Percentiles rank a stretch among this genome's conserved stretches.
These are phyloP conservation scores for Eucalyptus sideroxylon DNA, from an alignment of 345 rosid species.

Conservation along the genomic window DNA sequence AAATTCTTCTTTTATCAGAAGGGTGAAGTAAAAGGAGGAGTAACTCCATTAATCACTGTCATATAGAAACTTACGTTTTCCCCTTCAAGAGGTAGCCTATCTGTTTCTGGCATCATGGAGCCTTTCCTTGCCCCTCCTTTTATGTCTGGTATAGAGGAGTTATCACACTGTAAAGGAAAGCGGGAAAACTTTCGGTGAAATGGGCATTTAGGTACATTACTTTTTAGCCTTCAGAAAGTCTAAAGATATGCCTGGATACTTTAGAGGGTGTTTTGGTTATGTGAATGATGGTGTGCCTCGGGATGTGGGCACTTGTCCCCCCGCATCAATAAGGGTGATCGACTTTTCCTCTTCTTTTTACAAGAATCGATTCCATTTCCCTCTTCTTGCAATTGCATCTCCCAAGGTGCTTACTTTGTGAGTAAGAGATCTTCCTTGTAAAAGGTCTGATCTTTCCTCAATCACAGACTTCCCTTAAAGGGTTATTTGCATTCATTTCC, in stretches of 20 bases:
- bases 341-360: neutral
- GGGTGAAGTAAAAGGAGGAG: neutral
- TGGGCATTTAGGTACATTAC: neutral
- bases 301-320: neutral
- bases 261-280: neutral
- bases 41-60: neutral
- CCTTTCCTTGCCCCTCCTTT: neutral
- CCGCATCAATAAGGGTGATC: neutral
- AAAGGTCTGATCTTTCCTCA: neutral
- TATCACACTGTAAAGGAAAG: neutral
- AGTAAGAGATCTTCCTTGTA: neutral
- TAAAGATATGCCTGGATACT: neutral
- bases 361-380: slow-evolving; percentile 8
- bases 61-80: neutral
- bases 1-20: neutral
- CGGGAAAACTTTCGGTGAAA: neutral
- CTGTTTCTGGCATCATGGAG: neutral
- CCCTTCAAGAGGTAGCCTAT: neutral
- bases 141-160: neutral
- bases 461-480: neutral
- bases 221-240: neutral
- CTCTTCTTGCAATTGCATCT: neutral
- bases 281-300: neutral
- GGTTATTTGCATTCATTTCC: neutral
- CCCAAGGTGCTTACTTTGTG: neutral